Percentiles rank a stretch among this genome's conserved stretches.
These are phyloP conservation scores for Parastagonospora nodorum DNA, from an alignment of 2,329 filamentous ascomycete species.

Conservation along the genomic window DNA sequence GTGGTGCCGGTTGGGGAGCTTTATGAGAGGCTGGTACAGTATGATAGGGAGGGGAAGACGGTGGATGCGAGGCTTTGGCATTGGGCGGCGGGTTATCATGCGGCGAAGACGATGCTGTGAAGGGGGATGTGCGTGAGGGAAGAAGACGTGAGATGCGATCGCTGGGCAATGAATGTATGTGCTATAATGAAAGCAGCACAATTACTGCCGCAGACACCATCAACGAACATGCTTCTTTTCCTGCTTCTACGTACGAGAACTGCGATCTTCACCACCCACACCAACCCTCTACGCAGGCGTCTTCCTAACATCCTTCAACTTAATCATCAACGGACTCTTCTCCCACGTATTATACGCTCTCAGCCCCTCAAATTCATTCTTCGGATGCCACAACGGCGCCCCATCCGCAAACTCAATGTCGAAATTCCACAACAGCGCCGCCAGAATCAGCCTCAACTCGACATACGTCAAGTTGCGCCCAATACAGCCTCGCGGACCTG, in stretches of 20 bases:
- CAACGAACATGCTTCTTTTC: too few species aligned
- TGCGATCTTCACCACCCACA: not conserved
- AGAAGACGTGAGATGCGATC: not conserved
- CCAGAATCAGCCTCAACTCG: slow-evolving; percentile 39
- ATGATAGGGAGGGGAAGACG: slow-evolving; percentile 54
- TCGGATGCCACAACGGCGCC: slow-evolving; percentile 33
- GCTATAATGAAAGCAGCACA: too few species aligned
- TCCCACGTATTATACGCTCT: slow-evolving; percentile 42
- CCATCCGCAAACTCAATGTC: slow-evolving; percentile 41
- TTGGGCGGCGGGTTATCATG: slow-evolving; percentile 64
- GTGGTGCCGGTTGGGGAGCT: slow-evolving; percentile 62
- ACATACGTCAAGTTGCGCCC: slow-evolving; percentile 43
- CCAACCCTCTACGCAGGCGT: slow-evolving; percentile 11
- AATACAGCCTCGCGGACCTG: slow-evolving; percentile 39
- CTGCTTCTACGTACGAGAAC: too few species aligned
- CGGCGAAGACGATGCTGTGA: slow-evolving; percentile 43
- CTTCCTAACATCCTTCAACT: slow-evolving; percentile 35
- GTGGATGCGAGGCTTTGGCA: slow-evolving; percentile 66
- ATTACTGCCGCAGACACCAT: too few species aligned
- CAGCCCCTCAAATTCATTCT: slow-evolving; percentile 32
- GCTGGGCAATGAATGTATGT: too few species aligned
- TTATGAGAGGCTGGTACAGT: slow-evolving; percentile 58
- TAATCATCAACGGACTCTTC: slow-evolving; percentile 40
- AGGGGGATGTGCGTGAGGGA: not conserved
- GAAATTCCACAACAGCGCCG: slow-evolving; percentile 42